Conservation (phyloP, 768 basidiomycete genomes). For the Podaxis sp. region DNA sequence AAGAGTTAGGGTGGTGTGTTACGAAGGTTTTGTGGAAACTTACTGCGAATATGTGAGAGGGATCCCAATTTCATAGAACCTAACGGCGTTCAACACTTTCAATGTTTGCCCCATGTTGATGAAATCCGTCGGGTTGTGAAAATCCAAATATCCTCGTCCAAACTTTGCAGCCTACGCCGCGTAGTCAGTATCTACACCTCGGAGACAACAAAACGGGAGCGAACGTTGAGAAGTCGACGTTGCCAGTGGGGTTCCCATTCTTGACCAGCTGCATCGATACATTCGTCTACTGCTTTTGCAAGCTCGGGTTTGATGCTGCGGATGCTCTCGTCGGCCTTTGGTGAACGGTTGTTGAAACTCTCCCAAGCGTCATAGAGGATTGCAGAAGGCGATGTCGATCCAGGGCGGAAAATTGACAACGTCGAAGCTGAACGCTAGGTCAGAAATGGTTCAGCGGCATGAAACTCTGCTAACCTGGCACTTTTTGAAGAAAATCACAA, state of each 20-base stretch:
- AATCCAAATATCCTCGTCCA: slow-evolving; percentile 88
- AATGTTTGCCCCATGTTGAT: slow-evolving; percentile 89
- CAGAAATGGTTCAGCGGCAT: background rate
- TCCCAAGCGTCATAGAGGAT: slow-evolving; percentile 93
- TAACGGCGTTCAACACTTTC: slow-evolving; percentile 90
- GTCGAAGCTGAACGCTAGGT: slow-evolving; percentile 53
- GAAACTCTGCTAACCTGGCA: slow-evolving; percentile 54
- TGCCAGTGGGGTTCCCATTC: slow-evolving; percentile 95
- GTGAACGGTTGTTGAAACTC: slow-evolving; percentile 75
- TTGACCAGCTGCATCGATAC: slow-evolving; percentile 88
- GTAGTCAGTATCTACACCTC: background rate
- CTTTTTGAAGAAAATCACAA: slow-evolving; percentile 91
- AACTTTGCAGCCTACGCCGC: slow-evolving; percentile 84
- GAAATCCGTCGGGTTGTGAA: slow-evolving; percentile 90
- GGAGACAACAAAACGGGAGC: slow-evolving; percentile 16
- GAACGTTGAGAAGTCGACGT: slow-evolving; percentile 75
- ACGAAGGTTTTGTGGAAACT: slow-evolving; percentile 22
- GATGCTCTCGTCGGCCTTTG: slow-evolving; percentile 92
- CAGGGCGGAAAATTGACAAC: slow-evolving; percentile 84
- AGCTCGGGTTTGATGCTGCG: slow-evolving; percentile 84
- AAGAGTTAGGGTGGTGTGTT: slow-evolving; percentile 2
- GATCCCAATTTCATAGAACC: slow-evolving; percentile 89
- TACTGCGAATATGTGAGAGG: slow-evolving; percentile 91
- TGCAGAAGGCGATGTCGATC: slow-evolving; percentile 87
- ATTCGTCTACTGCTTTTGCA: slow-evolving; percentile 82